Evolutionary conservation across 805 yeast genomes (phyloP), one percentile per base, ranked within the genome.

Genomic region (Brettanomyces naardenensis): DNA sequence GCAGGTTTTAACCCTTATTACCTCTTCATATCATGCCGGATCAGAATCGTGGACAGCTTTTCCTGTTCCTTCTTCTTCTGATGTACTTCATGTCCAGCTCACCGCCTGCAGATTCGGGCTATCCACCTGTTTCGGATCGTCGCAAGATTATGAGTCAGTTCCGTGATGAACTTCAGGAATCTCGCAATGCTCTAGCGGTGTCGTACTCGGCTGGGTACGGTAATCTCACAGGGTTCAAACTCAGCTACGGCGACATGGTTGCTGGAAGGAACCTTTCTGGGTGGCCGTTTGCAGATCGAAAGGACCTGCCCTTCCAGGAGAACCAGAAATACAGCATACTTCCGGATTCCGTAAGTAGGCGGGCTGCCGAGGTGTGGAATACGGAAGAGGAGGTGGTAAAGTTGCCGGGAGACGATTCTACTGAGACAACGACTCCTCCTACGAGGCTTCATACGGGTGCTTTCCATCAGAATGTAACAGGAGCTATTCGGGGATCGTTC

Each of bases 201-300:
- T 65, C 70, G 1, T 79, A 69, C 53, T 38, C 52, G 15, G 42
- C 58, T 4, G 86, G 84, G 5, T 79, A 78, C 52, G 82, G 83
- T 1, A 80, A 83, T 48, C 55, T 85, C 13, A 81, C 92, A 0
- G 95, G 95, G 3, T 73, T 80, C 41, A 69, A 66, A 48, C 57
- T 80, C 25, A 74, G 86, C 22, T 85, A 83, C 47, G 62, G 66
- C 7, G 94, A 81, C 56, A 68, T 65, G 13, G 17, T 69, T 2
- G 54, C 62, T 4, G 71, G 71, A 10, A 58, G 67, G 35, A 64
- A 65, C 20, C 62, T 58, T 1, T 66, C 69, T 42, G 66, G 74
- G 0, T 80, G 79, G 71, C 89, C 89, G 0, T 54, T 79, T 19
- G 74, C 43, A 7, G 51, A 56, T 37, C 44, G 47, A 5, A 22